Percentiles rank a stretch among this genome's conserved stretches.
phyloP scores from a whole-genome alignment of 257 asterid genomes.

The Solanum sejunctum region DNA sequence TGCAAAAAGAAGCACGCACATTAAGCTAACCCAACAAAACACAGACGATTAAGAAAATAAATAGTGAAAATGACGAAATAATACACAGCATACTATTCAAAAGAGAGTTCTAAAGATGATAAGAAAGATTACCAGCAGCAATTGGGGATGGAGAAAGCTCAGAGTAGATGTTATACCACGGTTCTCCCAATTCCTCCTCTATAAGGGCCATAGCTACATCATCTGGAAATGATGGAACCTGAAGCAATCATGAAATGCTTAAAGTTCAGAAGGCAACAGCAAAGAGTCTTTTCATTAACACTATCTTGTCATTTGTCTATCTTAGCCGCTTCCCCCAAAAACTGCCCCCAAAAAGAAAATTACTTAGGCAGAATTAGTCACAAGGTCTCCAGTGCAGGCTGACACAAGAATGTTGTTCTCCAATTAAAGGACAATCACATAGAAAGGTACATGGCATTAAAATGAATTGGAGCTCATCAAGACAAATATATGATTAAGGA shows the following conservation, averaged over 20 bases:
- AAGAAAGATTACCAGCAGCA: conserved; percentile 81
- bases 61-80: not conserved
- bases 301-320: not conserved
- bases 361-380: not conserved
- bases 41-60: not conserved
- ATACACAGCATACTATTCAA: not conserved
- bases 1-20: not conserved
- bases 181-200: conserved; percentile 97
- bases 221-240: conserved; percentile 99
- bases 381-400: not conserved
- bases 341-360: not conserved
- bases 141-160: conserved; percentile 97
- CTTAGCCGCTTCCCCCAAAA: not conserved
- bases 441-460: not conserved
- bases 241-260: not conserved
- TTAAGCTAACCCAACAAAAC: not conserved
- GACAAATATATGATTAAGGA: not conserved
- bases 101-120: not conserved
- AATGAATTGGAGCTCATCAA: not conserved
- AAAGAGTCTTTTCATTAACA: not conserved
- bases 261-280: not conserved
- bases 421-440: not conserved
- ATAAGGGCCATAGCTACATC: conserved; percentile 95
- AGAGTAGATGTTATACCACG: conserved; percentile 74
- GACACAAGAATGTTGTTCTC: not conserved